Evolutionary conservation across 1,139 yeast genomes (phyloP).

Genomic region (Diutina rugosa): DNA sequence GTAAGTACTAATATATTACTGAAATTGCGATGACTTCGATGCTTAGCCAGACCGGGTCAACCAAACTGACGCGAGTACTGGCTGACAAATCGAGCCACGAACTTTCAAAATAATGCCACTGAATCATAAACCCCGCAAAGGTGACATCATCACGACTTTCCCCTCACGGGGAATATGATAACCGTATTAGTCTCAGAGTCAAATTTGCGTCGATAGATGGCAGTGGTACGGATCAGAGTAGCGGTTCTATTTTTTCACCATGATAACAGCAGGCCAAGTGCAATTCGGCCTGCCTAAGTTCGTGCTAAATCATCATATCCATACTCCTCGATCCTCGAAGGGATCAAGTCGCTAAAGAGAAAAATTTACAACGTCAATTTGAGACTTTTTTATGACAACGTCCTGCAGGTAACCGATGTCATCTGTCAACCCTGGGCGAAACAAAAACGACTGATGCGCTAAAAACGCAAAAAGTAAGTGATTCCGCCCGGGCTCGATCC

Average conservation of each 20-base stretch:
- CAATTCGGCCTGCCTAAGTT: not conserved
- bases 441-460: not conserved
- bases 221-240: conserved; percentile 1
- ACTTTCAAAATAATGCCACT: no score
- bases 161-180: no score
- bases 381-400: not conserved
- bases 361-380: not conserved
- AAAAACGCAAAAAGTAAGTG: not conserved
- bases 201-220: not conserved
- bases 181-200: not conserved
- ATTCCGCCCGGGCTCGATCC: not conserved
- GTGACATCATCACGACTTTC: no score
- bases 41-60: not conserved
- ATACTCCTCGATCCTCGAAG: not conserved
- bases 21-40: not conserved
- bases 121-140: no score
- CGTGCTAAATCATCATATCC: conserved; percentile 2
- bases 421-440: not conserved
- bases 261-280: not conserved
- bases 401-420: not conserved
- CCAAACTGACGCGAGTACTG: not conserved
- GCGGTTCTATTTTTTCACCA: conserved; percentile 1
- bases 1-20: not conserved
- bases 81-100: not conserved
- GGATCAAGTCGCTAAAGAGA: not conserved